These are phyloP conservation scores for Aspergillus olivimuriae DNA, from an alignment of 495 filamentous ascomycete genomes.

Conservation along the genomic window DNA sequence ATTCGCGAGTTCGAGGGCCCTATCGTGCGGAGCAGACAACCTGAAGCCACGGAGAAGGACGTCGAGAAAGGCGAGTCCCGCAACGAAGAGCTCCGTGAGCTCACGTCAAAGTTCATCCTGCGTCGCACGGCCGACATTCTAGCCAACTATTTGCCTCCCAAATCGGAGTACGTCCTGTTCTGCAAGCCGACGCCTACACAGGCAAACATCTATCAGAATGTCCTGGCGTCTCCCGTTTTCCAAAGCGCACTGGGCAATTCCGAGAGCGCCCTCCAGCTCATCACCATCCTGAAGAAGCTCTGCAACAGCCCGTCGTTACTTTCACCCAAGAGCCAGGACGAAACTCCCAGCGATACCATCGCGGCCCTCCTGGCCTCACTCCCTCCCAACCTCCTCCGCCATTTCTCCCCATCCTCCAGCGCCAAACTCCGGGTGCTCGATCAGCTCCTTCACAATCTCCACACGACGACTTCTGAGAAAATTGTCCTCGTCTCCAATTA, in stretches of 20 bases:
- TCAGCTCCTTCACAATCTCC: conserved; percentile 56
- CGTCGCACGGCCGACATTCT: conserved; percentile 71
- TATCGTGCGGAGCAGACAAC: conserved; percentile 67
- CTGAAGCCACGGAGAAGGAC: conserved; percentile 58
- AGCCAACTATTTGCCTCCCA: conserved; percentile 66
- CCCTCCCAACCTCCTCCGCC: conserved; percentile 50
- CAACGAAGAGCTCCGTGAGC: conserved; percentile 58
- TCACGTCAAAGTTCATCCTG: conserved; percentile 70
- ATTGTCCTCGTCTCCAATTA: conserved; percentile 80
- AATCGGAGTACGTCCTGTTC: conserved; percentile 73
- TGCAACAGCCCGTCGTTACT: conserved; percentile 73
- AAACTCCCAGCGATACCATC: conserved; percentile 32
- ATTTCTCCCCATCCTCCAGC: conserved; percentile 52
- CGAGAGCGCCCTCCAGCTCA: conserved; percentile 66
- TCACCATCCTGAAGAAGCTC: conserved; percentile 74
- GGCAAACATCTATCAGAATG: conserved; percentile 59
- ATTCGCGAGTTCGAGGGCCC: conserved; percentile 67
- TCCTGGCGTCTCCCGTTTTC: conserved; percentile 66
- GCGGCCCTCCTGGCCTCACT: conserved; percentile 50
- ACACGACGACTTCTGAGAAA: conserved; percentile 59
- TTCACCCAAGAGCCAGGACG: conserved; percentile 35
- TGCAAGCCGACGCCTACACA: conserved; percentile 68
- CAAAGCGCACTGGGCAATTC: conserved; percentile 57
- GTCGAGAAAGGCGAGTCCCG: conserved; percentile 68
- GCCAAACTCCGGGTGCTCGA: conserved; percentile 70